phyloP scores from a whole-genome alignment of 2,329 filamentous ascomycete genomes.

The Neofusicoccum ribis region DNA sequence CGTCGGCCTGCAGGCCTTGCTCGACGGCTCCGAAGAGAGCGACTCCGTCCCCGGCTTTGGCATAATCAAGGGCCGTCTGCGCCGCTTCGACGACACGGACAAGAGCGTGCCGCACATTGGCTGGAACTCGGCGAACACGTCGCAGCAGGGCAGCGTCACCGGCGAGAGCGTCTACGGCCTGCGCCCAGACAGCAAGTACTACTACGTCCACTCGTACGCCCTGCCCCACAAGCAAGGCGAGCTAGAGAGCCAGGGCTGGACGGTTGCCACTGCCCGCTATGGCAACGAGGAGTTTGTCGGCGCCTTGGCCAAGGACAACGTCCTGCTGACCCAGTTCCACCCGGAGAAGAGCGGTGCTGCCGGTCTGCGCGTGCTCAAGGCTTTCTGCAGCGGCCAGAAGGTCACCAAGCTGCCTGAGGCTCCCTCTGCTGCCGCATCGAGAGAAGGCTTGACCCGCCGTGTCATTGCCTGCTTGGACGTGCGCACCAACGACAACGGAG shows the following conservation, averaged over 20 bases:
- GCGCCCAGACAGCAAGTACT: conserved; percentile 84
- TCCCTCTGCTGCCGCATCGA: conserved; percentile 31
- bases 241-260: conserved; percentile 82
- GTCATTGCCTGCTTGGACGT: conserved; percentile 97
- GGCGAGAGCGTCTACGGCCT: conserved; percentile 73
- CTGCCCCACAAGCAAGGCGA: conserved; percentile 71
- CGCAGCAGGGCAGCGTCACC: conserved; percentile 40
- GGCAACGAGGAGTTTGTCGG: conserved; percentile 88
- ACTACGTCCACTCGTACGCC: conserved; percentile 97
- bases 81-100: conserved; percentile 71
- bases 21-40: conserved; percentile 81
- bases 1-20: conserved; percentile 88
- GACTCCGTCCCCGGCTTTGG: conserved; percentile 71
- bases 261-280: conserved; percentile 86
- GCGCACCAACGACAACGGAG: conserved; percentile 87
- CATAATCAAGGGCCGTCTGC: conserved; percentile 68
- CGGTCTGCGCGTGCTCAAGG: conserved; percentile 77
- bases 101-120: conserved; percentile 99
- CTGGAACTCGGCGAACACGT: conserved; percentile 86
- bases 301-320: conserved; percentile 79
- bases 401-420: conserved; percentile 53
- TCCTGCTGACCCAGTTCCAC: conserved; percentile 94
- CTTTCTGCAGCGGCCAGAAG: conserved; percentile 77
- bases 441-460: conserved; percentile 80
- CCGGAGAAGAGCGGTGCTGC: conserved; percentile 95